Evolutionary conservation across 306 rosid species (phyloP).

Genomic region (Erythrophleum fordii): DNA sequence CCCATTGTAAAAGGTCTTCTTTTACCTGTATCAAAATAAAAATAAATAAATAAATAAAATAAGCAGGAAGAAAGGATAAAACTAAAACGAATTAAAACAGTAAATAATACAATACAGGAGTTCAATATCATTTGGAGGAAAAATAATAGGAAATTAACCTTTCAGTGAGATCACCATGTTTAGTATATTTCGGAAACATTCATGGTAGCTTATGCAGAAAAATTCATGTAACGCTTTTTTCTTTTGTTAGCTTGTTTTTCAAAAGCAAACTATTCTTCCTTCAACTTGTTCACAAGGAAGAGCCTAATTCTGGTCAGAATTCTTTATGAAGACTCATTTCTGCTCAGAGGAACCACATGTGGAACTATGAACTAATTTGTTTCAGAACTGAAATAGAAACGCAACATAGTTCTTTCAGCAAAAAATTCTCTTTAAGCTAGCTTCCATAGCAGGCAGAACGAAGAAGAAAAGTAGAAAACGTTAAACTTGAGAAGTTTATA

Average conservation of each 20-base stretch:
- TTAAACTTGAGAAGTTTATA: not conserved
- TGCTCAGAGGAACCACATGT: slow-evolving; percentile 8
- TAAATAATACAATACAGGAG: not conserved
- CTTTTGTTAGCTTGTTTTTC: not conserved
- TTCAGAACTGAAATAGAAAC: not conserved
- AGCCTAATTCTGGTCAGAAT: slow-evolving; percentile 1
- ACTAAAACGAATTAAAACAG: not conserved
- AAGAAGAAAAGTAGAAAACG: not conserved
- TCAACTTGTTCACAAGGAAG: not conserved
- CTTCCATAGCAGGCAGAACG: slow-evolving; percentile 12
- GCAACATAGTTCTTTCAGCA: not conserved
- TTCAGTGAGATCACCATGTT: not conserved
- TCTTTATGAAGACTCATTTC: not conserved
- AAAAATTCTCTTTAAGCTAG: not conserved
- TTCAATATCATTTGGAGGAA: not conserved
- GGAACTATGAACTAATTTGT: not conserved
- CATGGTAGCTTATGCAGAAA: not conserved
- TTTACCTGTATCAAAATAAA: slow-evolving; percentile 35
- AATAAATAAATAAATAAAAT: slow-evolving; percentile 4
- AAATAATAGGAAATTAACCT: not conserved
- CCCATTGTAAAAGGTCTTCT: slow-evolving; percentile 59
- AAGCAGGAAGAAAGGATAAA: not conserved
- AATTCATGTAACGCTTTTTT: not conserved
- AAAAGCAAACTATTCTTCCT: not conserved
- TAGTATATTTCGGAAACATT: not conserved